Percentiles rank a stretch among this genome's conserved stretches.
Evolutionary conservation across 2,329 filamentous ascomycete species (phyloP).

Genomic region (Penicillium frequentans): DNA sequence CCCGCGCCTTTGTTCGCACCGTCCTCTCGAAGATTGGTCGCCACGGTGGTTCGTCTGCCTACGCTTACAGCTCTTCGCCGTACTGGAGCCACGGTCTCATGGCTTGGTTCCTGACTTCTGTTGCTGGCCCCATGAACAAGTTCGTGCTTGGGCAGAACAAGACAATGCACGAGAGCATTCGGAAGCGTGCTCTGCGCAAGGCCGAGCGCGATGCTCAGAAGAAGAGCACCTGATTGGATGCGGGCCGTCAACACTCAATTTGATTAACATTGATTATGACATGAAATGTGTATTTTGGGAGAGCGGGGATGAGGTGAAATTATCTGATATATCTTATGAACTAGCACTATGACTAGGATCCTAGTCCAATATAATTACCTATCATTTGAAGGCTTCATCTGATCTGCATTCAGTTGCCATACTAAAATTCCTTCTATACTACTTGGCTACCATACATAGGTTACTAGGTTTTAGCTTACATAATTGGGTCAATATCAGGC

Average conservation of each 20-base stretch:
- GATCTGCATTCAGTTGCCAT: too few species aligned
- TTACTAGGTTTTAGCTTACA: too few species aligned
- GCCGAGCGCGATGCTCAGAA: conserved; percentile 72
- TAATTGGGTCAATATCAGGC: too few species aligned
- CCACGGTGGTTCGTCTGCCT: conserved; percentile 72
- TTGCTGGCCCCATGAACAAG: conserved; percentile 59
- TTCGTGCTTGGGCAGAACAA: conserved; percentile 62
- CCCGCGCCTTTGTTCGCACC: conserved; percentile 77
- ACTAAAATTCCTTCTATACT: too few species aligned
- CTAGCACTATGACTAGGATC: neutral
- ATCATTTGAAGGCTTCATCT: neutral
- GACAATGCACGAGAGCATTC: conserved; percentile 78
- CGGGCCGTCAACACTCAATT: neutral
- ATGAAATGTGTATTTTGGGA: neutral
- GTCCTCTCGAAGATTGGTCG: conserved; percentile 78
- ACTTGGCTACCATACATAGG: too few species aligned
- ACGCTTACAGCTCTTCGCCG: conserved; percentile 82
- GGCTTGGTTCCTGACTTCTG: conserved; percentile 72
- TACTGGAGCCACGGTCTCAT: conserved; percentile 91
- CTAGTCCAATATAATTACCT: neutral
- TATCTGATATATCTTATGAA: conserved; percentile 1
- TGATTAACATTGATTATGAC: neutral
- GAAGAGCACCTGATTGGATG: conserved; percentile 36
- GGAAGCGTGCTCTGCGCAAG: conserved; percentile 79
- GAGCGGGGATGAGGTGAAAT: neutral